Percentiles rank a stretch among this genome's conserved stretches.
These are phyloP conservation scores for Actinidia chinensis DNA, from an alignment of 179 eudicot genomes.

Conservation along the genomic window DNA sequence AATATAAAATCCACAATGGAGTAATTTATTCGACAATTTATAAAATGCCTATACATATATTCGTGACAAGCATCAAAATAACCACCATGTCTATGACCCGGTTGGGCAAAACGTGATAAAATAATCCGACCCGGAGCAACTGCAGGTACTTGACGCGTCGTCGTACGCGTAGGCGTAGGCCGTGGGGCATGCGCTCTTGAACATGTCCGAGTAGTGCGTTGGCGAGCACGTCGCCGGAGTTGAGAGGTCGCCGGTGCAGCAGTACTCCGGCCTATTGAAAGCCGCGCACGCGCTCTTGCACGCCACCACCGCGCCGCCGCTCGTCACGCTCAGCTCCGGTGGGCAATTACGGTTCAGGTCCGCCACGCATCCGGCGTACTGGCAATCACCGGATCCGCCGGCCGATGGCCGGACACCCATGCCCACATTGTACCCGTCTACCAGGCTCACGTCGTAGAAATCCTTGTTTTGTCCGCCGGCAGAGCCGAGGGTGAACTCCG, in stretches of 20 bases:
- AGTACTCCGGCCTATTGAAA: slow-evolving; percentile 52
- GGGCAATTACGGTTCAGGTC: slow-evolving; percentile 64
- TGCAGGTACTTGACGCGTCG: slow-evolving; percentile 64
- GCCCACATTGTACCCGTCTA: slow-evolving; percentile 70
- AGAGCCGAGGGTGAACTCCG: slow-evolving; percentile 57
- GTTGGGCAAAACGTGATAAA: slow-evolving; percentile 68
- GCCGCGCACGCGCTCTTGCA: slow-evolving; percentile 74
- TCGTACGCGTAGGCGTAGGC: slow-evolving; percentile 85
- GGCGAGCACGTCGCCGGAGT: slow-evolving; percentile 60
- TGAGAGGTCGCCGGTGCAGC: slow-evolving; percentile 61
- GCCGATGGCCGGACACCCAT: slow-evolving; percentile 47
- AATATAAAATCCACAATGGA: too few species aligned
- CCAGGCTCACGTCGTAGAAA: slow-evolving; percentile 83
- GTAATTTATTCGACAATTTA: too few species aligned
- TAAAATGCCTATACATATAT: neutral
- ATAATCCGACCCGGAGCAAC: slow-evolving; percentile 67
- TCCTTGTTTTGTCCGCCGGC: slow-evolving; percentile 37
- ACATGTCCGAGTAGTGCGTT: slow-evolving; percentile 52
- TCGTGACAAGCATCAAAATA: neutral
- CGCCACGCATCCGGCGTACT: slow-evolving; percentile 60
- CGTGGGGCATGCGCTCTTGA: slow-evolving; percentile 68
- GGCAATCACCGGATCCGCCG: slow-evolving; percentile 52
- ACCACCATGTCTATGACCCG: neutral
- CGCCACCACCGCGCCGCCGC: slow-evolving; percentile 40
- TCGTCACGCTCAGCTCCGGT: slow-evolving; percentile 38